phyloP scores from a whole-genome alignment of 2,329 filamentous ascomycete genomes.

The Pseudogymnoascus sp. region DNA sequence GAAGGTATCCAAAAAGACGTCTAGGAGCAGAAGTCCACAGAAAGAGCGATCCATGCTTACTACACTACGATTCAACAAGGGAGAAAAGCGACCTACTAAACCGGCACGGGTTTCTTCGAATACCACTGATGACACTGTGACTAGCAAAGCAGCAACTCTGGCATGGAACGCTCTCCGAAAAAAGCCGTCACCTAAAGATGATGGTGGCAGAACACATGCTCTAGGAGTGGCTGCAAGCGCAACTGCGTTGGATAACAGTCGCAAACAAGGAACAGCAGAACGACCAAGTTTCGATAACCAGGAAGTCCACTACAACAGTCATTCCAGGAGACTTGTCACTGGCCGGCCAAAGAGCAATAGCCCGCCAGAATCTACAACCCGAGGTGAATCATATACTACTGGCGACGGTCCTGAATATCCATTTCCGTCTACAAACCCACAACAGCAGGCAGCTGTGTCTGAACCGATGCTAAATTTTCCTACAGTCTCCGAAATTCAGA shows the following conservation, averaged over 20 bases:
- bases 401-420: slow-evolving; percentile 27
- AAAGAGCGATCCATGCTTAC: slow-evolving; percentile 54
- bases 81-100: slow-evolving; percentile 42
- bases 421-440: slow-evolving; percentile 28
- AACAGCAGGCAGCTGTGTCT: slow-evolving; percentile 25
- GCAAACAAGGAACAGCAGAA: slow-evolving; percentile 17
- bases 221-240: slow-evolving; percentile 24
- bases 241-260: slow-evolving; percentile 21
- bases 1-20: slow-evolving; percentile 28
- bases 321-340: slow-evolving; percentile 28
- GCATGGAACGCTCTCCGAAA: slow-evolving; percentile 48
- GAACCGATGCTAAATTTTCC: slow-evolving; percentile 25
- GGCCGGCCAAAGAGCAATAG: slow-evolving; percentile 17
- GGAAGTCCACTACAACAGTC: slow-evolving; percentile 28
- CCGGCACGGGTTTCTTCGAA: slow-evolving; percentile 27
- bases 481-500: slow-evolving; percentile 23
- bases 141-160: slow-evolving; percentile 58
- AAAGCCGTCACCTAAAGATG: slow-evolving; percentile 24
- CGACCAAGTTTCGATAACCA: slow-evolving; percentile 19
- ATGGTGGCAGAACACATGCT: slow-evolving; percentile 26
- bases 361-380: slow-evolving; percentile 19
- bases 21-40: slow-evolving; percentile 52
- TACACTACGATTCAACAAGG: slow-evolving; percentile 48
- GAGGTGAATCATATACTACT: slow-evolving; percentile 20
- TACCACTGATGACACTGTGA: slow-evolving; percentile 41